Evolutionary conservation across 1,139 yeast genomes (phyloP), one percentile per base, ranked within the genome.

Genomic region (Taphrina flavorubra): DNA sequence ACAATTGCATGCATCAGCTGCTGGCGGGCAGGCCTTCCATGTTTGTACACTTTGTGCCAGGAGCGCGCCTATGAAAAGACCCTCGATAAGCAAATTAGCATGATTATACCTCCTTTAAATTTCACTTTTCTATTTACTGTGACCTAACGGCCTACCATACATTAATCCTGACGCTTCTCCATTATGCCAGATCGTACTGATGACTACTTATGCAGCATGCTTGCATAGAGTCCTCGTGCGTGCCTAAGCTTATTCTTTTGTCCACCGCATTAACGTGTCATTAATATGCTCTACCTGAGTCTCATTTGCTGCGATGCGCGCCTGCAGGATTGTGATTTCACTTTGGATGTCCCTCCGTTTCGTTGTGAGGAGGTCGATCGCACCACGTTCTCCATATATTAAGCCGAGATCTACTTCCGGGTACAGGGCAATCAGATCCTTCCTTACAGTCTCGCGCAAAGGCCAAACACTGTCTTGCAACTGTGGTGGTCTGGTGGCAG

Each of bases 401-500:
- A 25, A 40, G 7, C 53, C 62, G 14, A 58, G 51, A 31, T 58
- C 62, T 14, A 58, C 62, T 31, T 58, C 62, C 7, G 62, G 62
- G n/a, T 44, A 58, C 51, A 58, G n/a, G 37, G 62, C 31, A 10
- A 37, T 58, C 53, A 58, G 62, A 39, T 58, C 62, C 40, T 44
- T 58, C 8, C 62, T 37, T 16, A 58, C 51, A 4, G 51, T 44
- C 39, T 58, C 53, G 7, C 53, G n/a, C 25, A 58, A 16, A n/a
- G 62, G 53, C 62, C 62, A 58, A 7, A 39, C 25, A 44, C 42
- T 44, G n/a, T 58, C 62, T 40, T 42, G 39, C 42, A 44, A 31
- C 31, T 63, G 67, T n/a, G 59, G 61, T 6, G 56, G 67, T 14
- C 34, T 49, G 10, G 51, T 36, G 16, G 66, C 40, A 14, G 67